A percentile compares a stretch with the other conserved stretches of the same genome.
Evolutionary conservation across 2,329 filamentous ascomycete genomes (phyloP).

Genomic region (Aspergillus viridinutans): DNA sequence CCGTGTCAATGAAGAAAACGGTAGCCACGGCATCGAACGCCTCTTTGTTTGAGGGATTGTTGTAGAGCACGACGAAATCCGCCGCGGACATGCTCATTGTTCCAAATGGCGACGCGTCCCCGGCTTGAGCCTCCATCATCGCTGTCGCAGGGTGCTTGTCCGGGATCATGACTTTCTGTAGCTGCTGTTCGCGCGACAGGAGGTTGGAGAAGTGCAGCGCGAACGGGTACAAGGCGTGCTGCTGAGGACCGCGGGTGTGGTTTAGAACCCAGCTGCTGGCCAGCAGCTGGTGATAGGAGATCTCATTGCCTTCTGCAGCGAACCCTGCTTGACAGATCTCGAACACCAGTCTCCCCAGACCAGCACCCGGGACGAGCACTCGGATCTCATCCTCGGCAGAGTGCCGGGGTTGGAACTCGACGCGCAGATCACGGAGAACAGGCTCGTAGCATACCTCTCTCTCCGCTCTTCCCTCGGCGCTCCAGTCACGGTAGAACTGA

Average conservation of each 20-base stretch:
- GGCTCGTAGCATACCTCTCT: conserved; percentile 73
- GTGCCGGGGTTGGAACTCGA: conserved; percentile 37
- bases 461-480: conserved; percentile 68
- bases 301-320: conserved; percentile 82
- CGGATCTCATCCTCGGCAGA: conserved; percentile 46
- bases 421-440: conserved; percentile 61
- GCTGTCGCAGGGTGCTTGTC: conserved; percentile 68
- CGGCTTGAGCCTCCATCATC: conserved; percentile 40
- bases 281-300: conserved; percentile 94
- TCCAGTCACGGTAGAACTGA: conserved; percentile 96
- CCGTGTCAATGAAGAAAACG: conserved; percentile 96
- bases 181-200: conserved; percentile 65
- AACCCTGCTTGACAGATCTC: conserved; percentile 74
- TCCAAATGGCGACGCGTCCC: conserved; percentile 44
- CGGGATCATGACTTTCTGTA: conserved; percentile 69
- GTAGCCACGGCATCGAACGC: conserved; percentile 78
- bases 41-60: conserved; percentile 55
- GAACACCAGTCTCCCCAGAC: conserved; percentile 82
- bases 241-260: conserved; percentile 51
- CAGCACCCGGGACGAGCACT: conserved; percentile 84
- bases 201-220: conserved; percentile 87
- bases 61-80: conserved; percentile 88
- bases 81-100: conserved; percentile 90
- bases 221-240: conserved; percentile 80
- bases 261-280: conserved; percentile 63